Conservation (phyloP, 208 protist genomes). For the Crithidia thermophila region DNA sequence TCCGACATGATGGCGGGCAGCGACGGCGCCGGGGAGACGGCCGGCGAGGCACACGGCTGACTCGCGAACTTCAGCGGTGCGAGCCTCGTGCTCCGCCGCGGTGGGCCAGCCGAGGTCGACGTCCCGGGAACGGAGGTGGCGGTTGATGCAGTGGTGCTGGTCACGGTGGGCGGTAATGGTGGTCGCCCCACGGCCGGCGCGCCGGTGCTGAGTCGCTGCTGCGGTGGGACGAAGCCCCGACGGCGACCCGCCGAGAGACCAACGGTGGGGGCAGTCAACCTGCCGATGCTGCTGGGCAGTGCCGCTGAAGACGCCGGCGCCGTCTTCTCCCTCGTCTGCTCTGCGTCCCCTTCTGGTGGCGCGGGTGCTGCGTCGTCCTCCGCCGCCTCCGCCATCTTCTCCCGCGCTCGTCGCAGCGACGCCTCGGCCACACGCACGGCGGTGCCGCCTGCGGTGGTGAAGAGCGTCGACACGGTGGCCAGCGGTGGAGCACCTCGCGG, state of each 20-base stretch:
- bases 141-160: neutral
- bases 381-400: slow-evolving; percentile 1
- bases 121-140: neutral
- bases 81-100: slow-evolving; percentile 2
- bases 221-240: slow-evolving; percentile 32
- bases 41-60: neutral
- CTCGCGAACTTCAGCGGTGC: slow-evolving; percentile 6
- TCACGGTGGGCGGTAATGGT: too few relatives aligned
- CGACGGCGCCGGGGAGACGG: slow-evolving; percentile 7
- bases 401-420: slow-evolving; percentile 17
- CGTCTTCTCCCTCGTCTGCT: neutral
- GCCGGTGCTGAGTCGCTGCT: slow-evolving; percentile 9
- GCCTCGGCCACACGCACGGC: slow-evolving; percentile 34
- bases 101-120: neutral
- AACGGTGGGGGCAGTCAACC: neutral
- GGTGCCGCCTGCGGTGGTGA: slow-evolving; percentile 43
- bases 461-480: slow-evolving; percentile 33
- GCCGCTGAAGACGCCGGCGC: neutral
- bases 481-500: neutral
- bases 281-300: neutral
- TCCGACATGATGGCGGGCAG: slow-evolving; percentile 15
- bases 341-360: neutral
- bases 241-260: neutral
- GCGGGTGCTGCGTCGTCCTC: neutral
- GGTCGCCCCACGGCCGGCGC: neutral